Base-by-base conservation (phyloP, 441 rosid species). In the Hypseocharis bilobata region DNA sequence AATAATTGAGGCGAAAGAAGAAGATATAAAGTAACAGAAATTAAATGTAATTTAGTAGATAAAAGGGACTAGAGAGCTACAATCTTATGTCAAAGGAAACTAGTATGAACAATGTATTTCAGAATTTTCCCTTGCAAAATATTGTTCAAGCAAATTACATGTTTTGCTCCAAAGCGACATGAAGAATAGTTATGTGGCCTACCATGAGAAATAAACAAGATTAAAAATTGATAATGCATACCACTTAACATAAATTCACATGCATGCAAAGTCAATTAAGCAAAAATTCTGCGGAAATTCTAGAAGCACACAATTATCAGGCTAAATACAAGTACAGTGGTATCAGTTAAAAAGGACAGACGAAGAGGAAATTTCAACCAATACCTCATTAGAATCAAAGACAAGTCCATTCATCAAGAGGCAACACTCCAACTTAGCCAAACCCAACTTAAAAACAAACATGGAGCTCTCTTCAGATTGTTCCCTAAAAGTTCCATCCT, bases 401-500 rank as follows among this genome's bases (percentile, higher is more conserved):
- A 94, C 97, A 73, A 94, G 91, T 20, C 99, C 98, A 77, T 94
- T 91, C 99, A 94, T 88, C 87, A 94, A 76, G 65, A 91, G 81
- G 74, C 85, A 78, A 60, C 96, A 89, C 70, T 80, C 75, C 79
- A 87, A 45, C 79, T 86, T 88, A 64, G 82, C 75, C 79, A 94
- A 73, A 74, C 99, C 99, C 83, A 94, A 79, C 83, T 89, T 91
- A 78, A 81, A 86, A 67, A 91, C 95, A 80, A 81, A 86, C 83
- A 86, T 68, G 72, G 98, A 88, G 77, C 93, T 87, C 76, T 85
- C 90, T 73, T 82, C 82, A 63, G 92, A 79, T 60, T 76, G 65
- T 66, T 83, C 88, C 77, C 78, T 83, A 56, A 75, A 82, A 56
- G 83, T 80, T 69, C 67, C 69, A 68, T 89, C 97, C 82, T 86